Evolutionary conservation across 345 rosid genomes (phyloP), one percentile per base, ranked within the genome.

Genomic region (Mangifera indica): DNA sequence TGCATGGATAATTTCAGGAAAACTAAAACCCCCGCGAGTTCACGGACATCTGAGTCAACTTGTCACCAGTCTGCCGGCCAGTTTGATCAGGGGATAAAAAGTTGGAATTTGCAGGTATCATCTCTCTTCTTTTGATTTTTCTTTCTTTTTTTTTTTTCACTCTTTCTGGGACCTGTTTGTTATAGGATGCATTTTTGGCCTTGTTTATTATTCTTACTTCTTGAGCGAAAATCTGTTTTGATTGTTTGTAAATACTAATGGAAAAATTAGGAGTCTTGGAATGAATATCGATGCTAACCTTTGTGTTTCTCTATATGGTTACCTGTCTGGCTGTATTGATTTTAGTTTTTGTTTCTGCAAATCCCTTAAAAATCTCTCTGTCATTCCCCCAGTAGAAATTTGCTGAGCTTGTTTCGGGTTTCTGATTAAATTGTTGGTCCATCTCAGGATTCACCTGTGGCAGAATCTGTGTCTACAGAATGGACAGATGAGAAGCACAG

Each of bases 401-500:
- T n/a, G n/a, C 9, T 4, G 21, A 34, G 21, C 24, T 21, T 15
- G 40, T 29, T 70, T 20, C 11, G 25, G 55, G 26, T 73, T 76
- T 63, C 75, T 78, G 70, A 72, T 59, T 32, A 22, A 58, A 24
- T 8, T 55, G 66, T 66, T 63, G 29, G 25, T n/a, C 51, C 67
- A 65, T 71, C 21, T 63, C 82, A 90, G 92, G 85, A 78, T 73
- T 80, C 80, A 52, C 58, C 53, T 18, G 74, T 63, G 48, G 66
- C 76, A 74, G 88, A 82, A 62, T 60, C 82, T 60, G 62, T 40
- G 63, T 48, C 83, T 55, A 78, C 63, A 25, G 91, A 87, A 67
- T 94, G 98, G 98, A 94, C 98, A 21, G 83, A 94, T 80, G 97
- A 90, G 87, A 94, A 94, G 73, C 98, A 94, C 60, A 86, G 90